Conservation (phyloP, 208 protist genomes). For the Leishmania lainsoni region DNA sequence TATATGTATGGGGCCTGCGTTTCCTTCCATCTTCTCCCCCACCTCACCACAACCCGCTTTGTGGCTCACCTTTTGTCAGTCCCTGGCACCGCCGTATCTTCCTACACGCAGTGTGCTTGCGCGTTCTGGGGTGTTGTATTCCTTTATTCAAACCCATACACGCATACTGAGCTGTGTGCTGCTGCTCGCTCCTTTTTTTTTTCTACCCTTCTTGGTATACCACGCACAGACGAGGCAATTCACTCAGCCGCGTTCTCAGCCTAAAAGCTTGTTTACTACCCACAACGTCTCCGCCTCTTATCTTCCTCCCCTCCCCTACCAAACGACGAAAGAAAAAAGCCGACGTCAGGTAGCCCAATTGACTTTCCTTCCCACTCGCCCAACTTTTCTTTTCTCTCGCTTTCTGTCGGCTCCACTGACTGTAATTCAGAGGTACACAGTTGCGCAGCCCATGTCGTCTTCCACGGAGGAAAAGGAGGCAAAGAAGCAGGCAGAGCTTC, state of each 20-base stretch:
- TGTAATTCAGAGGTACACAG: not conserved
- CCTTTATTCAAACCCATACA: not conserved
- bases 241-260: not conserved
- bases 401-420: not conserved
- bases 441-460: not conserved
- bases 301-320: not conserved
- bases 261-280: not conserved
- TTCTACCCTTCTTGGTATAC: not conserved
- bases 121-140: not conserved
- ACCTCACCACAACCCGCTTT: not conserved
- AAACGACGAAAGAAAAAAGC: not conserved
- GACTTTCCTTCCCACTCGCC: not conserved
- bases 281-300: not conserved
- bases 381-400: not conserved
- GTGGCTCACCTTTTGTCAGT: not conserved
- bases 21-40: not conserved
- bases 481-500: conserved; percentile 31
- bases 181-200: not conserved
- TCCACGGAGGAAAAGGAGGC: conserved; percentile 23
- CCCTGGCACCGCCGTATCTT: not conserved
- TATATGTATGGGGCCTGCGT: not conserved
- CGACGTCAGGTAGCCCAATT: not conserved
- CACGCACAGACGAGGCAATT: not conserved
- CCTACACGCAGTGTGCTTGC: not conserved
- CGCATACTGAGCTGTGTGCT: not conserved